Evolutionary conservation across 768 basidiomycete species (phyloP), one percentile per base, ranked within the genome.

Genomic region (Boletus sp.): DNA sequence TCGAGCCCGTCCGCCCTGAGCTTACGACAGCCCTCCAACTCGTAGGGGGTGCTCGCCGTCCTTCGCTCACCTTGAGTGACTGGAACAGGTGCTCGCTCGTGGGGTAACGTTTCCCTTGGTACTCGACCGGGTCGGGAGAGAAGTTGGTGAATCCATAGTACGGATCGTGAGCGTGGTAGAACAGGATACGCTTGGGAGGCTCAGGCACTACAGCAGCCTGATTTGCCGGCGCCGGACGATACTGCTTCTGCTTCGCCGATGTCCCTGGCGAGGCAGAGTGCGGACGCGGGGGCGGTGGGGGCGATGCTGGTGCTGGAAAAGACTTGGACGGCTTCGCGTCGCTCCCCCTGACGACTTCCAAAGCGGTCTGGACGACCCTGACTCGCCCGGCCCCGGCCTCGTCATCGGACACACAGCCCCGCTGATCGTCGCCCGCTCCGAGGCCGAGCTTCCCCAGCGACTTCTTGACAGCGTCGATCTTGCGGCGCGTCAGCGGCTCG

Each of bases 61-160:
- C 5, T 15, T 30, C 24, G 15, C 70, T 67, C 45, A 73, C 74
- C 71, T 75, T 80, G 63, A 78, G 69, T 24, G 79, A 73, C 54
- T 80, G 78, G 49, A 77, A 80, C 40, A 81, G 60, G 59, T 80
- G 80, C 58, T 80, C 79, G 47, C 76, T 76, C 10, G 80, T 80
- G 1, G 76, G 76, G 56, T 80, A 80, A 3, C 59, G 44, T 58
- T 71, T 75, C 14, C 76, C 74, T 12, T 61, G 54, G 56, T 77
- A 78, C 20, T 67, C 61, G 32, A 81, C 71, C 5, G 73, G 64
- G 61, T 80, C 75, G 6, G 76, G 63, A 4, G 79, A 80, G 56
- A 77, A 77, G 62, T 78, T 78, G 50, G 77, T 76, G 62, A 78
- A 78, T 14, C 74, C 73, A 50, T 78, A 75, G 59, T 73, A 58